A percentile compares a stretch with the other conserved stretches of the same genome.
Conservation (phyloP, 257 asterid genomes). For the Perilla frutescens region DNA sequence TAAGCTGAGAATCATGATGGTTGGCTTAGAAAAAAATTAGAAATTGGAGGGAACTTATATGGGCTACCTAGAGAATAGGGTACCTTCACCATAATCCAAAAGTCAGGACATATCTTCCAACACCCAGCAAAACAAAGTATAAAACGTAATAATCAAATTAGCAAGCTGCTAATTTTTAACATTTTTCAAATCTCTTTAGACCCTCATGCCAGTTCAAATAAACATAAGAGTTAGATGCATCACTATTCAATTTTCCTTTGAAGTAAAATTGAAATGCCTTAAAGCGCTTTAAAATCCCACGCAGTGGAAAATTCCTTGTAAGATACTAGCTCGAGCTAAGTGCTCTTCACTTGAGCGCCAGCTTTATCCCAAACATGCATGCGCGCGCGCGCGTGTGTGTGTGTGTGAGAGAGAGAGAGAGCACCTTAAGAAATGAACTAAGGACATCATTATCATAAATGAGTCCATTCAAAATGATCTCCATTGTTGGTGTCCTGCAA, state of each 20-base stretch:
- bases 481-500: conserved; percentile 79
- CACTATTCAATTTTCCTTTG: not conserved
- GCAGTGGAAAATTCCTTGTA: not conserved
- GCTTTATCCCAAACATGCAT: too few relatives aligned
- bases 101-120: conserved; percentile 2
- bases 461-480: conserved; percentile 82
- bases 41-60: not conserved
- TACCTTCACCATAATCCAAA: not conserved
- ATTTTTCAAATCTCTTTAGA: not conserved
- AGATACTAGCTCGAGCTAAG: conserved; percentile 15
- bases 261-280: conserved; percentile 1
- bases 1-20: too few relatives aligned
- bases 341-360: conserved; percentile 21
- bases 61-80: not conserved
- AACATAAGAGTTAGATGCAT: not conserved
- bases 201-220: not conserved
- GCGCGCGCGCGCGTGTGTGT: too few relatives aligned
- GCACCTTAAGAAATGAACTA: conserved; percentile 79
- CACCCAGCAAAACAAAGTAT: not conserved
- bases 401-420: conserved; percentile 35
- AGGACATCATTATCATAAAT: conserved; percentile 58
- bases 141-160: not conserved
- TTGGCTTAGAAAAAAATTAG: too few relatives aligned
- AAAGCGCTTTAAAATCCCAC: not conserved
- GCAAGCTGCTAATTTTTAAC: not conserved